These are phyloP conservation scores for Voacanga thouarsii DNA, from an alignment of 257 asterid genomes.

Conservation along the genomic window DNA sequence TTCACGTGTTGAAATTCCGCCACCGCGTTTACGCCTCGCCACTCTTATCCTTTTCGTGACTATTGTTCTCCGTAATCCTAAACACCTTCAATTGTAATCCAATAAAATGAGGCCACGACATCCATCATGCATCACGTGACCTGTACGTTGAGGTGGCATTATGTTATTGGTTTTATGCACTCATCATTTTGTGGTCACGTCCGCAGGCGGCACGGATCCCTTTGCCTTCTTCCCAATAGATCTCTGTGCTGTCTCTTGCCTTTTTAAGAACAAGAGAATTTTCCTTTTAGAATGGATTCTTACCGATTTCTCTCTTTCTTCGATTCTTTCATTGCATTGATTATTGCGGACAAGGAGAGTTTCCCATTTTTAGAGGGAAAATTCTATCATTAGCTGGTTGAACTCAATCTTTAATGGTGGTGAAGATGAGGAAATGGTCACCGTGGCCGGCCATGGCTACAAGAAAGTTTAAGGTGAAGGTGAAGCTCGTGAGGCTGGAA, in stretches of 20 bases:
- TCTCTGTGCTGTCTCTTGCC: not conserved
- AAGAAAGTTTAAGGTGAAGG: slow-evolving; percentile 55
- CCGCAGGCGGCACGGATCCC: not conserved
- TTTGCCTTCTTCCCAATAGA: not conserved
- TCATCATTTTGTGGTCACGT: not conserved
- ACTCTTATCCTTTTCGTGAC: slow-evolving; percentile 6
- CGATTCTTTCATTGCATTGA: not conserved
- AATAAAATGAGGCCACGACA: slow-evolving; percentile 32
- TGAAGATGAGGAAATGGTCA: slow-evolving; percentile 50
- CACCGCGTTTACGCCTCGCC: slow-evolving; percentile 41
- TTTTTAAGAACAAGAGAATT: not conserved
- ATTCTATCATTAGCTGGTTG: not conserved
- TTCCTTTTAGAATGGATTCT: no score
- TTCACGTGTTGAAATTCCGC: slow-evolving; percentile 55
- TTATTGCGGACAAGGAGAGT: not conserved
- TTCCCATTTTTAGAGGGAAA: not conserved
- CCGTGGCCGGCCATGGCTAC: slow-evolving; percentile 31
- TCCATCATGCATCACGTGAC: not conserved
- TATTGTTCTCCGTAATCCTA: not conserved
- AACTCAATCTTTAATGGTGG: slow-evolving; percentile 27
- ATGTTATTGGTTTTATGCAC: slow-evolving; percentile 4
- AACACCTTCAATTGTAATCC: slow-evolving; percentile 2
- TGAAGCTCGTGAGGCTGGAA: slow-evolving; percentile 44
- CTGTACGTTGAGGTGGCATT: slow-evolving; percentile 22
- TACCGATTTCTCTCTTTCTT: not conserved